phyloP scores from a whole-genome alignment of 1,284 basidiomycete species.

The Calocybe gambosa region DNA sequence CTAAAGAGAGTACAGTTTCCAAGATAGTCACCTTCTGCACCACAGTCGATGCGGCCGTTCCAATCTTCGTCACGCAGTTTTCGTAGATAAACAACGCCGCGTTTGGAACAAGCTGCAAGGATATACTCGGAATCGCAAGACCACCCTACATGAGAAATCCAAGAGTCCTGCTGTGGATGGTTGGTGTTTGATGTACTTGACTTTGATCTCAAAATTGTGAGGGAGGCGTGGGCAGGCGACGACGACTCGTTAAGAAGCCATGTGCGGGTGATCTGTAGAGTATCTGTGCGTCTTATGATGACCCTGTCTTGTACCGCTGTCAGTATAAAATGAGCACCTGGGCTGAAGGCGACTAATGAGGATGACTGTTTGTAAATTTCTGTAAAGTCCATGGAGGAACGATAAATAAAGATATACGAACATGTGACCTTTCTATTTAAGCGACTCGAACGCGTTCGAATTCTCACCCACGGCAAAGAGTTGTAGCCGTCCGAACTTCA shows the following conservation, averaged over 20 bases:
- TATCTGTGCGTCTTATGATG: slow-evolving; percentile 69
- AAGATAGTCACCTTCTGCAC: slow-evolving; percentile 55
- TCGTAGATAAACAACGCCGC: slow-evolving; percentile 62
- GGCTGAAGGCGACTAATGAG: slow-evolving; percentile 64
- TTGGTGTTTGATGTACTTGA: slow-evolving; percentile 14
- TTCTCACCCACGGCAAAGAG: slow-evolving; percentile 1
- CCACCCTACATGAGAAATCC: slow-evolving; percentile 75
- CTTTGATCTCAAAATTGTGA: slow-evolving; percentile 29
- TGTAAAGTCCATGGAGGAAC: slow-evolving; percentile 63
- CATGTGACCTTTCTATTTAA: background rate
- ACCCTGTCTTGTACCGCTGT: slow-evolving; percentile 68
- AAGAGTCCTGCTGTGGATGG: slow-evolving; percentile 22
- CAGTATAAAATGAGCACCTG: slow-evolving; percentile 69
- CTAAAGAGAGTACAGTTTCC: background rate
- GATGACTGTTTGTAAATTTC: slow-evolving; percentile 72
- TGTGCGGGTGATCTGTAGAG: slow-evolving; percentile 67
- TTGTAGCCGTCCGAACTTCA: background rate
- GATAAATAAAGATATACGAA: background rate
- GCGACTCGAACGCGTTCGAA: too few species aligned
- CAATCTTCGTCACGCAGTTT: slow-evolving; percentile 72
- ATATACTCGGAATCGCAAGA: slow-evolving; percentile 80
- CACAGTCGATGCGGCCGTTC: slow-evolving; percentile 65
- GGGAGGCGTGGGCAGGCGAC: slow-evolving; percentile 37
- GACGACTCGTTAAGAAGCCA: slow-evolving; percentile 56
- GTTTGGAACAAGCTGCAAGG: slow-evolving; percentile 63